Evolutionary conservation across 2,329 filamentous ascomycete genomes (phyloP), one percentile per base, ranked within the genome.

Genomic region (Aureobasidium pullulans): DNA sequence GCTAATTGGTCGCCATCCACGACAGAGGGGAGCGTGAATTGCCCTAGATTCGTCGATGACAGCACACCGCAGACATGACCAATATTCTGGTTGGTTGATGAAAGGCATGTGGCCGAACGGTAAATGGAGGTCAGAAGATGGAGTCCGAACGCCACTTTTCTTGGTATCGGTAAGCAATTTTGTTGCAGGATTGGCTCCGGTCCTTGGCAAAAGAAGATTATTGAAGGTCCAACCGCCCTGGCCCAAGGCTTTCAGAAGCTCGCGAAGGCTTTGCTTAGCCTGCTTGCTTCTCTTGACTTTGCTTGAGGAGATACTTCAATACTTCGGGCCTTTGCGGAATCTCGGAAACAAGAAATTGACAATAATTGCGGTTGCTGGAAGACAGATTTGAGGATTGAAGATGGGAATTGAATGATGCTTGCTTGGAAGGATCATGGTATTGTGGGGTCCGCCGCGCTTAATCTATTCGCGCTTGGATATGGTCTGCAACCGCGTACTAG

Each of bases 151-250:
- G 52, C 52, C 52, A 57, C 52, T 2, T 57, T 57, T 46, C 52
- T 57, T 57, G 52, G 52, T 57, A 46, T 37, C 32, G 52, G 52
- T 57, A 57, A 57, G 52, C 52, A 57, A 57, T 57, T 32, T 44
- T 44, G 50, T n/a, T 19, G 29, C 50, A 54, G 37, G 50, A 54
- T 54, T 54, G 37, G 40, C 39, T 46, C 19, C 42, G 37, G 16
- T 28, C 31, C 52, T 57, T 57, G 52, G 52, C 52, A 29, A 31
- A 40, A 48, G 43, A 57, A 48, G 43, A 57, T 11, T 15, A 19
- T 57, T 48, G 23, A 40, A 47, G 32, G 54, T 31, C 13, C 54
- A 57, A 40, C 54, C 31, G 40, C 52, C 11, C 13, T 44, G 40
- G 28, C 4, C 28, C 10, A 44, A 34, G 46, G n/a, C 34, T 15